Base-by-base conservation (phyloP, 257 asterid genomes). In the Euphrasia confusa region DNA sequence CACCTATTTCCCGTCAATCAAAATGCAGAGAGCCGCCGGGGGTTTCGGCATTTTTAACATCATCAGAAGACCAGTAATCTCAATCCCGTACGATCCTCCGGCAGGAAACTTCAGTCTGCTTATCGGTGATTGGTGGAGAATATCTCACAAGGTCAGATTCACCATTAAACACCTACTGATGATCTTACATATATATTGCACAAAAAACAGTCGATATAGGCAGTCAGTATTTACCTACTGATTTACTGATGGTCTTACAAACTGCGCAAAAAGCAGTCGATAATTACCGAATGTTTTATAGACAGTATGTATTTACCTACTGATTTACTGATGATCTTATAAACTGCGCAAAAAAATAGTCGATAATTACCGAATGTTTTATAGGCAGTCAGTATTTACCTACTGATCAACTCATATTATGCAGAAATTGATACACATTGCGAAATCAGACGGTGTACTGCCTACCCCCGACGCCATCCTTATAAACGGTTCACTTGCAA, bases 41-140 rank as follows among this genome's bases (percentile, higher is more conserved):
- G 96, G 87, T 8, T 84, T 81, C 44, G 96, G 96, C 35, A 75
- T 85, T 6, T 77, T 87, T 17, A 87, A 83, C 26, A 70, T 84
- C 33, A 78, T 73, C 87, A 83, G 47, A 10, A 79, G 96, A 78
- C 76, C 94, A 3, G 94, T 83, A 5, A 87, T 87, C 71, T 45
- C 94, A 1, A 85, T 81, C 68, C 94, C 96, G 0, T 84, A 87
- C 63, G 72, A 82, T 24, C 74, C 74, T 61, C 94, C 91, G 30
- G 83, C 63, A 40, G 91, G 83, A 58, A 87, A 87, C 44, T 84
- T 77, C 78, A 80, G 78, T 68, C 64, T 87, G 60, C 89, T 87
- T 69, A 71, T 84, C 50, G 94, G 94, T 33, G 96, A 87, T 70
- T 87, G 94, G 96, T 84, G 68, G 71, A 83, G 71, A 61, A 45